Evolutionary conservation across 208 protist species (phyloP), one percentile per base, ranked within the genome.

Genomic region (Phytomonas sp.): DNA sequence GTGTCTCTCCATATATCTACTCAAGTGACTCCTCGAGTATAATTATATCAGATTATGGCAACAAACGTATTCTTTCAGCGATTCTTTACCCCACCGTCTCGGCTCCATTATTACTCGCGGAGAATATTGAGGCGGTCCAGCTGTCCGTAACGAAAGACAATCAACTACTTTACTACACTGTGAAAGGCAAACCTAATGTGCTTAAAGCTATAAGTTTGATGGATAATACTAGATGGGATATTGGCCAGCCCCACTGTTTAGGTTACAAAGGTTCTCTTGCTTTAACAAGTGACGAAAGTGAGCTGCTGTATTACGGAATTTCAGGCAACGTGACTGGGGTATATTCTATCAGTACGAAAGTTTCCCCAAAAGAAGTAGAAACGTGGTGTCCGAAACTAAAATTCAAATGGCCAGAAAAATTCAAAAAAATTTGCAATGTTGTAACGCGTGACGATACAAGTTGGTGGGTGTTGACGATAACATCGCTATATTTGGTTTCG

Each of bases 41-140:
- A 20, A 23, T 56, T 7, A 56, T 70, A 72, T 60, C 3, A 75
- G 13, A 72, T 81, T 40, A 66, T 65, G 61, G 74, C 70, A 11
- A 53, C 70, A 0, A 68, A 56, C n/a, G 70, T 70, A 4, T 70
- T 74, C 65, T 8, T 13, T 13, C 40, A 13, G 30, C 61, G 23
- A 40, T 28, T 26, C 20, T 37, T 37, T 26, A 9, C 37, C 31
- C 65, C n/a, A 37, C 13, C 26, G 31, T 37, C 65, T 68, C 40
- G 13, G 46, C 23, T 56, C 13, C 23, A 20, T 26, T 17, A 5
- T 56, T 56, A 26, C 46, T 56, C 1, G 20, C 46, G 8, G 17
- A 56, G 46, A 26, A 56, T 56, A 6, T 60, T 31, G 46, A 68
- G 56, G 13, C 65, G 20, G 28, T n/a, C 30, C 51, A 62, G 65